Conservation (phyloP, 2,329 filamentous ascomycete genomes). For the Colletotrichum sp. region DNA sequence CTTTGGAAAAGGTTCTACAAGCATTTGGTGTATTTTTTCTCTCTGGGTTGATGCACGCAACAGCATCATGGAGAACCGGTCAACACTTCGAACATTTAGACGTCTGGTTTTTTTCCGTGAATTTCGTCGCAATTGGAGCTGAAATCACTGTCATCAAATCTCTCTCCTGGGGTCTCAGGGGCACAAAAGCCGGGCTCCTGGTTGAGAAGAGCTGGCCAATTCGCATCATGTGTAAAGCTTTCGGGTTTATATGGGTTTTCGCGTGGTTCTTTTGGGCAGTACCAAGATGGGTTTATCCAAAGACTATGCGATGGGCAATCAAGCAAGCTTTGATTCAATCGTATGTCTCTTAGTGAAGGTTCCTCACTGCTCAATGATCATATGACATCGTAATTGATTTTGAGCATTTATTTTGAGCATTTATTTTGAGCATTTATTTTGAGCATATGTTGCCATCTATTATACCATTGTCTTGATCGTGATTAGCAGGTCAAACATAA, state of each 20-base stretch:
- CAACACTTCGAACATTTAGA: neutral
- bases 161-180: neutral
- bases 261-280: neutral
- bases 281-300: neutral
- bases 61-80: neutral
- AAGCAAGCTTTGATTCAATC: neutral
- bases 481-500: neutral
- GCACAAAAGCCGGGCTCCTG: neutral
- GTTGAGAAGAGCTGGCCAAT: neutral
- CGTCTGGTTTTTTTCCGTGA: neutral
- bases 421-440: neutral
- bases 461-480: neutral
- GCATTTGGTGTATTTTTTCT: slow-evolving; percentile 11
- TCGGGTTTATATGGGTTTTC: neutral
- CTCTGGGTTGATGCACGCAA: slow-evolving; percentile 51
- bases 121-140: neutral
- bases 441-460: neutral
- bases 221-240: neutral
- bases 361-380: rapidly evolving
- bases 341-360: neutral
- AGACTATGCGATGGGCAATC: neutral
- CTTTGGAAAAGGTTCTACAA: neutral
- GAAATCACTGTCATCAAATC: neutral
- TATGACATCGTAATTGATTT: neutral
- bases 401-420: neutral